Conservation (phyloP, 2,329 filamentous ascomycete genomes). For the Aschersonia sp. region DNA sequence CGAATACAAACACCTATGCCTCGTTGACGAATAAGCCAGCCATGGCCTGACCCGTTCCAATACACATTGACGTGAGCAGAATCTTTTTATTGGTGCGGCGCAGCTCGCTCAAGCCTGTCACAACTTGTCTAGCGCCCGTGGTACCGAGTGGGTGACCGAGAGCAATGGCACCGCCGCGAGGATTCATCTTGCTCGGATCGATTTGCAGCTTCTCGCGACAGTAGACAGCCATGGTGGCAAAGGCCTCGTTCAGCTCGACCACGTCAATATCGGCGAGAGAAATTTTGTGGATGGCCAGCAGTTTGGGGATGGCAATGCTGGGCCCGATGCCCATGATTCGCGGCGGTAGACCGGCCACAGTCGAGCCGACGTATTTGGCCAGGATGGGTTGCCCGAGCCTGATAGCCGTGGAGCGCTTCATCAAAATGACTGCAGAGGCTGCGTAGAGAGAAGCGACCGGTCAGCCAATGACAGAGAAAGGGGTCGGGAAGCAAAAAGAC, state of each 20-base stretch:
- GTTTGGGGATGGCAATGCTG: constrained; percentile 62
- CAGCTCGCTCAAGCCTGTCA: constrained; percentile 77
- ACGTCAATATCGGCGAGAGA: constrained; percentile 74
- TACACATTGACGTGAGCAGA: constrained; percentile 82
- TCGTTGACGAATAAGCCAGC: constrained; percentile 52
- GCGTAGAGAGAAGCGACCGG: no score
- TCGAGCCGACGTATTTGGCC: constrained; percentile 87
- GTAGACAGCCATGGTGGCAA: constrained; percentile 95
- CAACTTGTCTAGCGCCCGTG: constrained; percentile 69
- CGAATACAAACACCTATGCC: constrained; percentile 4
- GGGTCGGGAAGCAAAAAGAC: no score
- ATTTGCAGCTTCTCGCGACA: constrained; percentile 61
- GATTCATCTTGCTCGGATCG: constrained; percentile 65
- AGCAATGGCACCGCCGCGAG: constrained; percentile 68
- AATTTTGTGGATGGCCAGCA: constrained; percentile 67
- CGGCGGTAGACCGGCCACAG: constrained; percentile 77
- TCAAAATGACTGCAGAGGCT: constrained; percentile 77
- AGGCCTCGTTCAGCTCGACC: constrained; percentile 92
- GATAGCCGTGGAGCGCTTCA: constrained; percentile 84
- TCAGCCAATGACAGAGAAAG: no score
- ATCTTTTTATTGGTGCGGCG: constrained; percentile 80
- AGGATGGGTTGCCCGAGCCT: constrained; percentile 81
- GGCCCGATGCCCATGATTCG: constrained; percentile 95
- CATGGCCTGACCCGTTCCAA: constrained; percentile 56
- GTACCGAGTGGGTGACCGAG: constrained; percentile 71